Evolutionary conservation across 2,329 filamentous ascomycete genomes (phyloP).

Genomic region (Xylaria sp.): DNA sequence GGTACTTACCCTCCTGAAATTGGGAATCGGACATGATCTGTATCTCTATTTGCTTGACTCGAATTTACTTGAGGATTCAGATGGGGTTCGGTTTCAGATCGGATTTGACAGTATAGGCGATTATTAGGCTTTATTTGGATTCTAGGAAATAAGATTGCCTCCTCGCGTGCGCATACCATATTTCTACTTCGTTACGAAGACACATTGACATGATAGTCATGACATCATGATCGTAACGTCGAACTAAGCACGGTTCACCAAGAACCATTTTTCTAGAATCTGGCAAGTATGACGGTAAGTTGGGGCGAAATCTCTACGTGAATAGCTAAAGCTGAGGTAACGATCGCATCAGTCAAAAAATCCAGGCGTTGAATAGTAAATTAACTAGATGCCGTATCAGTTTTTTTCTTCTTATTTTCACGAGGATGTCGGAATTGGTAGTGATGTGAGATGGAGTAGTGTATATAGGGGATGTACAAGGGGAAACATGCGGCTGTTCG

Average conservation of each 20-base stretch:
- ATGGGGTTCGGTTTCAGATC: background rate
- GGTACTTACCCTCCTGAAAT: conserved; percentile 51
- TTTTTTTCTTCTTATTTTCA: background rate
- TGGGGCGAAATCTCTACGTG: background rate
- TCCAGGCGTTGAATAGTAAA: background rate
- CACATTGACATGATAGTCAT: conserved; percentile 35
- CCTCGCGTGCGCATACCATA: background rate
- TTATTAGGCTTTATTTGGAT: background rate
- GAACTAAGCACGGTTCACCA: conserved; percentile 5
- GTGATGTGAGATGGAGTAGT: too few relatives aligned
- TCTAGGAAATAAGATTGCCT: conserved; percentile 24
- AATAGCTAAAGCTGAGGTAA: background rate
- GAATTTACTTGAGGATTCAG: background rate
- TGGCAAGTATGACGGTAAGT: conserved; percentile 41
- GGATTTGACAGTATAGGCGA: background rate
- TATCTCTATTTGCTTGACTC: background rate
- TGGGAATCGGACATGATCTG: conserved; percentile 48
- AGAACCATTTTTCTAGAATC: conserved; percentile 31
- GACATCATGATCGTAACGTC: conserved; percentile 44
- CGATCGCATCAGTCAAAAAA: background rate
- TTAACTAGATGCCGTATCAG: background rate
- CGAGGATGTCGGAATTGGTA: background rate
- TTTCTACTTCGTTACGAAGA: conserved; percentile 4
- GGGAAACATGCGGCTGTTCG: background rate
- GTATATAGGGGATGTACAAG: too few relatives aligned